Conservation (phyloP, 306 rosid species). For the Dalbergia cochinchinensis region DNA sequence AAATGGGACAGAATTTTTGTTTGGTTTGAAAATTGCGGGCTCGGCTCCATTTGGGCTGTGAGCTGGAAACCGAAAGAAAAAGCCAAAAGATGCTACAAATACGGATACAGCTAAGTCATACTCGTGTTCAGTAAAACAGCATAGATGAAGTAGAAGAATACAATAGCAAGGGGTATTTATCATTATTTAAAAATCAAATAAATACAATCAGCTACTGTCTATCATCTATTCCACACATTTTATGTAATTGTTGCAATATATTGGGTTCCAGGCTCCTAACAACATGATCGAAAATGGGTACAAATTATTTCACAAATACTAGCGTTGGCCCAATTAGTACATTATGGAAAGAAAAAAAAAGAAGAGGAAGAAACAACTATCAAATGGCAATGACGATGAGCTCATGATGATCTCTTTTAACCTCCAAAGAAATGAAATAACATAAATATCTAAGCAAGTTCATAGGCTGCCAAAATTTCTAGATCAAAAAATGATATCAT, state of each 20-base stretch:
- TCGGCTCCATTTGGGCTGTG: background rate
- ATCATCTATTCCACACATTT: slow-evolving; percentile 38
- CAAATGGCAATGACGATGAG: slow-evolving; percentile 28
- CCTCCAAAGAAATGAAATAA: slow-evolving; percentile 43
- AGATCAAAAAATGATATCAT: slow-evolving; percentile 38
- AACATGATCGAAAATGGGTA: slow-evolving; percentile 27
- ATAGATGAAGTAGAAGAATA: background rate
- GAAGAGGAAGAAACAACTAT: no score
- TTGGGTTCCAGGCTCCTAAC: slow-evolving; percentile 38
- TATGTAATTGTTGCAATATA: slow-evolving; percentile 5
- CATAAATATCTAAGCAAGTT: slow-evolving; percentile 40
- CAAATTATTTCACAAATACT: slow-evolving; percentile 33
- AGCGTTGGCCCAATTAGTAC: slow-evolving; percentile 9
- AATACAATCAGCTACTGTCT: slow-evolving; percentile 17
- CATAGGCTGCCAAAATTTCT: slow-evolving; percentile 52
- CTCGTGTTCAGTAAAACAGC: background rate
- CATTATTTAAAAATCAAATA: slow-evolving; percentile 31
- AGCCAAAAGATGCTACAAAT: background rate
- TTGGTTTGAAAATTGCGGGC: background rate
- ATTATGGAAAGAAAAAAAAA: slow-evolving; percentile 3
- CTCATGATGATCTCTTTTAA: slow-evolving; percentile 25
- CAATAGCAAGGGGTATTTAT: background rate
- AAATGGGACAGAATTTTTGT: background rate
- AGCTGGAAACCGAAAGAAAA: background rate
- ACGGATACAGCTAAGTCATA: no score